Evolutionary conservation across 2,329 filamentous ascomycete species (phyloP), one percentile per base, ranked within the genome.

Genomic region (Ceratocystis alfenasii): DNA sequence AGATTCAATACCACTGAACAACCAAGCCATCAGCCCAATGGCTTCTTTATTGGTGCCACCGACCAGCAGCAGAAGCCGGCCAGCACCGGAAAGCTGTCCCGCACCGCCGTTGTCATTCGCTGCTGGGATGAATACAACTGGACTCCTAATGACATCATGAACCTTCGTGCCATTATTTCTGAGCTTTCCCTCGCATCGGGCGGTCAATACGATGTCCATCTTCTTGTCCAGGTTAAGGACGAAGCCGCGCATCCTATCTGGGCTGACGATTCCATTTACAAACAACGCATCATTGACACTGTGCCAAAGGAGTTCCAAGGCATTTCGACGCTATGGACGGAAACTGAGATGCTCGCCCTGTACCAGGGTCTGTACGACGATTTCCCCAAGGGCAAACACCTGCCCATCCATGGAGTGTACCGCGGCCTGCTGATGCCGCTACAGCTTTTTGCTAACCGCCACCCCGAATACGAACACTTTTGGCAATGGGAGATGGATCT

Each of bases 401-500:
- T 95, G 66, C 88, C 89, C 1, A 85, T 96, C 0, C 92, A 97
- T 74, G 92, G 92, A 20, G 90, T 95, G 7, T 97, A 97, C 76
- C 88, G 94, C 64, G 92, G 90, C 65, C 84, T 94, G 8, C 90
- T 91, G 71, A 95, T 97, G 90, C 90, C 92, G 0, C 86, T 97
- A 78, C 92, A 96, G 72, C 89, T 93, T 75, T 97, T 97, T 74
- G 89, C 92, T 5, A 86, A 92, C 72, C 83, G 85, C 71, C 91
- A 96, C 74, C 88, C 89, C 0, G 91, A 95, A 74, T 96, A 92
- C 72, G 90, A 95, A 61, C 89, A 86, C 76, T 90, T 91, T 75
- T 96, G 91, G 91, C 89, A 95, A 70, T 95, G 91, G 89, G 91
- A 96, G 75, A 93, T 95, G 87, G 91, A 96, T 72, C 85, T 92